Evolutionary conservation across 164 flowering plant genomes (phyloP).

Genomic region (Nelumbo lutea): DNA sequence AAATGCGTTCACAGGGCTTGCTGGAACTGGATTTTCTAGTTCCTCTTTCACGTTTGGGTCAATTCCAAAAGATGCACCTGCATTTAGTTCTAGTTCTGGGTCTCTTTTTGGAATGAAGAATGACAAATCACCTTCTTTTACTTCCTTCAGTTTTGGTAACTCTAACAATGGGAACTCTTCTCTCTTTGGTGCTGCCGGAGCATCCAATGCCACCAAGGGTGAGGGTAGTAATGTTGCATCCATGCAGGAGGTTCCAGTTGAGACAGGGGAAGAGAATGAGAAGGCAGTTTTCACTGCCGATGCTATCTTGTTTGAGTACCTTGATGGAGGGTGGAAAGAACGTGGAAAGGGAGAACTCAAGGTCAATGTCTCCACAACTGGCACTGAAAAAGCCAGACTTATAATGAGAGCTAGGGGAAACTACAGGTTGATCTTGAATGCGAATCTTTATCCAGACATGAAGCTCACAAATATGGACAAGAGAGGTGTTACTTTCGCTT

Average conservation of each 20-base stretch:
- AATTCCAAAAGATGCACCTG: conserved; percentile 45
- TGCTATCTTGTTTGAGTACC: conserved; percentile 71
- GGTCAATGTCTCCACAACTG: conserved; percentile 59
- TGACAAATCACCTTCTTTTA: conserved; percentile 33
- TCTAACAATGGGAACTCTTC: conserved; percentile 66
- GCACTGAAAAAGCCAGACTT: conserved; percentile 54
- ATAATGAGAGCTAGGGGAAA: conserved; percentile 87
- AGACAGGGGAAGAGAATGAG: conserved; percentile 97
- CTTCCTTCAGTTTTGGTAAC: conserved; percentile 41
- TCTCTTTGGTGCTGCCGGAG: conserved; percentile 40
- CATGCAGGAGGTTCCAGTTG: conserved; percentile 69
- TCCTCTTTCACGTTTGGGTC: conserved; percentile 78
- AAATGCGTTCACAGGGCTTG: conserved; percentile 88
- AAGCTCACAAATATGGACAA: conserved; percentile 89
- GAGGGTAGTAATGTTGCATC: conserved; percentile 43
- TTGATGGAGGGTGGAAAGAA: conserved; percentile 87
- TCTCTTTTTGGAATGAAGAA: conserved; percentile 40
- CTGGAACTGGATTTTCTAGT: conserved; percentile 80
- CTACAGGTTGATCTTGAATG: conserved; percentile 74
- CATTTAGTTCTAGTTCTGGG: conserved; percentile 32
- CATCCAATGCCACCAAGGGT: conserved; percentile 38
- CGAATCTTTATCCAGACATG: conserved; percentile 83
- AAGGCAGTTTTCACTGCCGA: conserved; percentile 66
- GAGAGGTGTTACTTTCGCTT: conserved; percentile 81
- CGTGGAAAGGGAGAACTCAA: conserved; percentile 95